A percentile compares a stretch with the other conserved stretches of the same genome.
These are phyloP conservation scores for Phytopythium kandeliae DNA, from an alignment of 352 stramenopile genomes.

Conservation along the genomic window DNA sequence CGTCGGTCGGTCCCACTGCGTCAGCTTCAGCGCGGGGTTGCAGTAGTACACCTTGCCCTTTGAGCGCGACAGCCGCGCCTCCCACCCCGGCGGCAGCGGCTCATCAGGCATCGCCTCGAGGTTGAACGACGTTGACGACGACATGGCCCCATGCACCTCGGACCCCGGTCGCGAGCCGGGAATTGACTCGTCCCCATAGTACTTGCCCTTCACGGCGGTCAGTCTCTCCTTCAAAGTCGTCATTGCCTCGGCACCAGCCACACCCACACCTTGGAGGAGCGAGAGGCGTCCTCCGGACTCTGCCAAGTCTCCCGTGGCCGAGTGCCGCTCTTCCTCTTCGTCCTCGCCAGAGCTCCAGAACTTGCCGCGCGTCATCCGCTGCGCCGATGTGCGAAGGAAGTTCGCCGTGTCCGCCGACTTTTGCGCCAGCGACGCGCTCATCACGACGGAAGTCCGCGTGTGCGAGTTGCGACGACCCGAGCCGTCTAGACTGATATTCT, in stretches of 20 bases:
- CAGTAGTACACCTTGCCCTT: conserved; percentile 87
- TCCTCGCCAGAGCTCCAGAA: conserved; percentile 48
- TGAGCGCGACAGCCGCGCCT: conserved; percentile 71
- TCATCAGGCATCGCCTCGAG: conserved; percentile 51
- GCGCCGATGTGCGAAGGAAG: conserved; percentile 71
- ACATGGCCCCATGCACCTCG: conserved; percentile 1
- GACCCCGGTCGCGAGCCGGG: conserved; percentile 4
- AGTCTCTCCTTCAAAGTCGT: conserved; percentile 67
- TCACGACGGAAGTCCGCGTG: conserved; percentile 38
- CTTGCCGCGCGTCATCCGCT: conserved; percentile 52
- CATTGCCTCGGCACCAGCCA: conserved; percentile 52
- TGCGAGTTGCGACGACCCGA: conserved; percentile 28
- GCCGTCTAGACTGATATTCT: conserved; percentile 34
- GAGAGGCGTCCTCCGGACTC: conserved; percentile 47
- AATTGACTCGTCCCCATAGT: conserved; percentile 47
- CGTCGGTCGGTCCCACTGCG: conserved; percentile 81
- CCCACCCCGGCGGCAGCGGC: conserved; percentile 68
- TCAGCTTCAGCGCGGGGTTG: conserved; percentile 66
- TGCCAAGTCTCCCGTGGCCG: conserved; percentile 27
- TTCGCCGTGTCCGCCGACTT: conserved; percentile 72
- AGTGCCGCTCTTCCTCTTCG: conserved; percentile 42
- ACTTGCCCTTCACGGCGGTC: conserved; percentile 76
- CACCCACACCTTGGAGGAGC: conserved; percentile 61
- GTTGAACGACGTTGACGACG: conserved; percentile 52
- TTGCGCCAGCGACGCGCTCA: conserved; percentile 53